Percentiles rank a stretch among this genome's conserved stretches.
Evolutionary conservation across 805 yeast species (phyloP).

Genomic region (Candida ipomoeae): DNA sequence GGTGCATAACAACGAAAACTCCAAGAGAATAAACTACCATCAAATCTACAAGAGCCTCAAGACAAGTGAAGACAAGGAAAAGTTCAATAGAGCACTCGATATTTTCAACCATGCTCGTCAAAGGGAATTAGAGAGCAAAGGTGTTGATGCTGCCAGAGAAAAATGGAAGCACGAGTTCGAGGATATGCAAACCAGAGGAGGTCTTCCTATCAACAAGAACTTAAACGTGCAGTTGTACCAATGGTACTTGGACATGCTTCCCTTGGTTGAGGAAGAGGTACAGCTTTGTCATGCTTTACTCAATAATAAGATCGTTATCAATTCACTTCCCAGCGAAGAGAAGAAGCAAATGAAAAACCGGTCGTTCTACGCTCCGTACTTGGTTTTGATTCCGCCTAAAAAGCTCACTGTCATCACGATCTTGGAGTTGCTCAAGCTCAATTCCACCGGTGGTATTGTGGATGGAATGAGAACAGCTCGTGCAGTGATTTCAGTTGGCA

Average conservation of each 20-base stretch:
- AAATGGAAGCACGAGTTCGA: conserved; percentile 87
- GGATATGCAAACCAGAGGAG: conserved; percentile 56
- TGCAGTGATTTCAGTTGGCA: conserved; percentile 77
- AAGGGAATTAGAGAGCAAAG: conserved; percentile 66
- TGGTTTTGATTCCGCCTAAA: conserved; percentile 68
- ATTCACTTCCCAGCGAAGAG: conserved; percentile 9
- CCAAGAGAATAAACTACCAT: conserved; percentile 57
- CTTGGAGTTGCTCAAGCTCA: conserved; percentile 70
- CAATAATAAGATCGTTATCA: conserved; percentile 19
- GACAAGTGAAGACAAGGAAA: conserved; percentile 38
- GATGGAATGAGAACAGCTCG: conserved; percentile 84
- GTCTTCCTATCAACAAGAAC: conserved; percentile 49
- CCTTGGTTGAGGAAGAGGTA: conserved; percentile 65
- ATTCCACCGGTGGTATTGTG: conserved; percentile 67
- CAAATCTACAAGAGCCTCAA: conserved; percentile 53
- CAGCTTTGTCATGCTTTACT: conserved; percentile 47
- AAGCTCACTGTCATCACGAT: conserved; percentile 82
- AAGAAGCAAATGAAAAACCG: conserved; percentile 38
- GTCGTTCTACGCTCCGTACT: conserved; percentile 69
- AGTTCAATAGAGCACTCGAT: conserved; percentile 66
- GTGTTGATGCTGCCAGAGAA: conserved; percentile 79
- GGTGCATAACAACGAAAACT: conserved; percentile 28
- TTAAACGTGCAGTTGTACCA: conserved; percentile 74
- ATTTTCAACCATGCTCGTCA: conserved; percentile 74
- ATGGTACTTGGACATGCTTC: conserved; percentile 77